A percentile compares a stretch with the other conserved stretches of the same genome.
phyloP scores from a whole-genome alignment of 2,329 filamentous ascomycete species.

The Fusarium tjaetaba region DNA sequence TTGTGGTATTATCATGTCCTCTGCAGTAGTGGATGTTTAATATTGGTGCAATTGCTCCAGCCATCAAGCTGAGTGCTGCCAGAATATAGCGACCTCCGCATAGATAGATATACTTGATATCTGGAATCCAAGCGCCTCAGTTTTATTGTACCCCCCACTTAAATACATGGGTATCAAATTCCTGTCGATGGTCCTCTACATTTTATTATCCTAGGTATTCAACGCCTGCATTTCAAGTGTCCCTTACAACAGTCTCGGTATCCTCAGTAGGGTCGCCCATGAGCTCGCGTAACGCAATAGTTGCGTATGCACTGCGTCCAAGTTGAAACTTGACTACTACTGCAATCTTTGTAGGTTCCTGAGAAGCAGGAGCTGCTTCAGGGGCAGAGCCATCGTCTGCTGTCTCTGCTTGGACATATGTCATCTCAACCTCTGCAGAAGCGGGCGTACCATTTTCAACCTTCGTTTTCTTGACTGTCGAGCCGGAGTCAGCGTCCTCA shows the following conservation, averaged over 20 bases:
- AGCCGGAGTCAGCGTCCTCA: conserved; percentile 25
- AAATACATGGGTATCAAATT: conserved; percentile 41
- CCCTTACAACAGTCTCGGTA: not conserved
- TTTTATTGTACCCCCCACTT: conserved; percentile 37
- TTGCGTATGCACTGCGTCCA: conserved; percentile 83
- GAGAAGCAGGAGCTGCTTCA: conserved; percentile 10
- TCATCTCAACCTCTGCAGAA: conserved; percentile 23
- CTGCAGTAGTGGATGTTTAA: not conserved
- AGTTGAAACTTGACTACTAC: conserved; percentile 81
- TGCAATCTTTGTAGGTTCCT: conserved; percentile 59
- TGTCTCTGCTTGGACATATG: conserved; percentile 22
- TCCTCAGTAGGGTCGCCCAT: conserved; percentile 61
- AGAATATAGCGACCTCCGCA: conserved; percentile 22
- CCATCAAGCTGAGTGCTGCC: conserved; percentile 28
- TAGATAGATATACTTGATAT: conserved; percentile 12
- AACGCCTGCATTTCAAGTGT: not conserved
- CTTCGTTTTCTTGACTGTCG: conserved; percentile 42
- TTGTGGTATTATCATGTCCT: not conserved
- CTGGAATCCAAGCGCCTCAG: conserved; percentile 23
- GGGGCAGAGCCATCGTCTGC: not conserved
- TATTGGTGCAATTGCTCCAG: not conserved
- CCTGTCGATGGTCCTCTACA: conserved; percentile 10
- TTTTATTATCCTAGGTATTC: not conserved
- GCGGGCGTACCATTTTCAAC: conserved; percentile 26
- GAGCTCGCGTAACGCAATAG: conserved; percentile 82